These are phyloP conservation scores for Coffea eugenioides DNA, from an alignment of 257 asterid genomes.

Conservation along the genomic window DNA sequence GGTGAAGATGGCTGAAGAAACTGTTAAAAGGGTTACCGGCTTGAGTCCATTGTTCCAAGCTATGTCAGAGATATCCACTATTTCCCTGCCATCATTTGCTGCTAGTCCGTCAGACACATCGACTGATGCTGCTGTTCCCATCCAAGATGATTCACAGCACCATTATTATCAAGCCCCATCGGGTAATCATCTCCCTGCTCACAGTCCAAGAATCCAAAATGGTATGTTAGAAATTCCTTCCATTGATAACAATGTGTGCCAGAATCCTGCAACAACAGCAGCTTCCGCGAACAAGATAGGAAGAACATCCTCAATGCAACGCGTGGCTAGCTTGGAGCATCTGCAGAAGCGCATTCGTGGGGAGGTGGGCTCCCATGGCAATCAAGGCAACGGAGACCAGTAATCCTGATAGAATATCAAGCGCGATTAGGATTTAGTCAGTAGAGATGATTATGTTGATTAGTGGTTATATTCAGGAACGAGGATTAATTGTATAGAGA, in stretches of 20 bases:
- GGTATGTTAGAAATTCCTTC: conserved; percentile 39
- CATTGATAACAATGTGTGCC: conserved; percentile 30
- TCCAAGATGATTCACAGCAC: conserved; percentile 53
- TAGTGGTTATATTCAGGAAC: background rate
- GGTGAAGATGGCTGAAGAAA: conserved; percentile 96
- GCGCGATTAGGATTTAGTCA: background rate
- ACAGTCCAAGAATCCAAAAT: conserved; percentile 41
- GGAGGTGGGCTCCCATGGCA: conserved; percentile 36
- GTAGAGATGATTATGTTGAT: conserved; percentile 1
- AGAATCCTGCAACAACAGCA: conserved; percentile 30
- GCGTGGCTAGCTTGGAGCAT: conserved; percentile 95
- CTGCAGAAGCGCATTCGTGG: conserved; percentile 83
- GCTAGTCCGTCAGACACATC: conserved; percentile 63
- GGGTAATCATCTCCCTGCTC: conserved; percentile 35
- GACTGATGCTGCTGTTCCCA: conserved; percentile 68
- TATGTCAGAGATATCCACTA: conserved; percentile 70
- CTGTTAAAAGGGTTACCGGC: conserved; percentile 86
- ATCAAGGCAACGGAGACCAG: conserved; percentile 32
- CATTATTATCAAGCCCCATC: conserved; percentile 48
- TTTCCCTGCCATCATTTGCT: conserved; percentile 56
- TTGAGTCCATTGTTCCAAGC: conserved; percentile 77
- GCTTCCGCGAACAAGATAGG: conserved; percentile 37
- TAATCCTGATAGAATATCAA: background rate
- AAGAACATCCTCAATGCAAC: conserved; percentile 65
- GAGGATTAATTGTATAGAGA: conserved; percentile 8